A percentile compares a stretch with the other conserved stretches of the same genome.
Evolutionary conservation across 2,329 filamentous ascomycete genomes (phyloP).

Genomic region (Plenodomus biglobosus): DNA sequence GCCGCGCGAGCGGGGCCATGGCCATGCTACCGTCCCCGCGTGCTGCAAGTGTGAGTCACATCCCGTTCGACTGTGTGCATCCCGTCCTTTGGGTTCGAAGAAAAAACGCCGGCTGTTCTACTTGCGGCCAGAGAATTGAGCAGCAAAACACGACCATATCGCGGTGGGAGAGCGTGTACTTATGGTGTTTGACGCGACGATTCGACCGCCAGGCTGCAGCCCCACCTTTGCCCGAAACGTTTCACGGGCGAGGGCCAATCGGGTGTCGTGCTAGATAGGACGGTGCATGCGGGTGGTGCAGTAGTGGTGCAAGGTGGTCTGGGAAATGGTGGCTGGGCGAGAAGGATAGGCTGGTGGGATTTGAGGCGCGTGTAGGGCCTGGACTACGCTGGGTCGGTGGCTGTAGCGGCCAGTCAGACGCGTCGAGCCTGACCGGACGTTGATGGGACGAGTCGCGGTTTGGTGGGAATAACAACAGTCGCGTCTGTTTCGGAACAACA

Average conservation of each 20-base stretch:
- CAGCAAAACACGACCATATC: constrained; percentile 46
- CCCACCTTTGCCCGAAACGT: constrained; percentile 39
- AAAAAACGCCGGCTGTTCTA: constrained; percentile 23
- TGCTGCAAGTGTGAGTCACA: constrained; percentile 50
- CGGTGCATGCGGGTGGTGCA: constrained; percentile 32
- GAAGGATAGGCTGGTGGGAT: constrained; percentile 31
- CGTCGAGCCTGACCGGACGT: constrained; percentile 14
- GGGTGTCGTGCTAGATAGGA: constrained; percentile 14
- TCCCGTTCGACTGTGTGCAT: constrained; percentile 17
- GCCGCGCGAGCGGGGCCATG: constrained; percentile 23
- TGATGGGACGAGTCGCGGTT: constrained; percentile 33
- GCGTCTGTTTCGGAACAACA: constrained; percentile 23
- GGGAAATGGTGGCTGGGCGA: constrained; percentile 31
- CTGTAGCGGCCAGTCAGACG: constrained; percentile 10
- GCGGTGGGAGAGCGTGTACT: constrained; percentile 43
- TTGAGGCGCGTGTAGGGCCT: constrained; percentile 19
- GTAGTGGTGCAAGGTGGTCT: constrained; percentile 29
- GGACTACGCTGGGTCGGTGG: not conserved
- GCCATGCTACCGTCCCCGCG: constrained; percentile 35
- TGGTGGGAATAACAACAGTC: constrained; percentile 32
- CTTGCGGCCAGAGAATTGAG: constrained; percentile 37
- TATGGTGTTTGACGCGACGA: constrained; percentile 45
- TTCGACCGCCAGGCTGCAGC: constrained; percentile 34
- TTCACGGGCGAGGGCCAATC: constrained; percentile 28
- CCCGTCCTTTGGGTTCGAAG: constrained; percentile 14